phyloP scores from a whole-genome alignment of 2,329 filamentous ascomycete species.

The Graphiopsis chlorocephala region DNA sequence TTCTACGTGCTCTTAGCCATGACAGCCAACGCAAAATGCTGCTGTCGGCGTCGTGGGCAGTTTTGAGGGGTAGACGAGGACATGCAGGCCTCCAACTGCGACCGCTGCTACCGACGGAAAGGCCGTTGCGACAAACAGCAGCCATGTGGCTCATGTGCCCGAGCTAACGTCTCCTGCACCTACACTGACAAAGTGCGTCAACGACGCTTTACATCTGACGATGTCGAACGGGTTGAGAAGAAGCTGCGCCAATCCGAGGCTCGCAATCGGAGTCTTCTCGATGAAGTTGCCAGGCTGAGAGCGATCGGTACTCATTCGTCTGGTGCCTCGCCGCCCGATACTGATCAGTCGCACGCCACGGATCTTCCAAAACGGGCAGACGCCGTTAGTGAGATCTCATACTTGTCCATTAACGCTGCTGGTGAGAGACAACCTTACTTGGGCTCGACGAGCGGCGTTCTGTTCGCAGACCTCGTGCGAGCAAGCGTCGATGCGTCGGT shows the following conservation, averaged over 20 bases:
- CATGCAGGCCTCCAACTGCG: conserved; percentile 29
- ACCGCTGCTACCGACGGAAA: conserved; percentile 43
- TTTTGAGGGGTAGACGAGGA: neutral
- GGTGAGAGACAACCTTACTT: conserved; percentile 43
- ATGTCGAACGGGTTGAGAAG: conserved; percentile 38
- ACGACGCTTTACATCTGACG: conserved; percentile 30
- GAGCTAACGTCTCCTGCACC: conserved; percentile 35
- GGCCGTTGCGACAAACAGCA: conserved; percentile 42
- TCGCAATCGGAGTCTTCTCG: conserved; percentile 29
- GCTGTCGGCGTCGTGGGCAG: neutral
- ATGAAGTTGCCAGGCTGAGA: conserved; percentile 18
- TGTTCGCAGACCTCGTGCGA: conserved; percentile 44
- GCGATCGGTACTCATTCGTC: neutral
- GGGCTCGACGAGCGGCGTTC: conserved; percentile 41
- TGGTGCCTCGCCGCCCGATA: conserved; percentile 8
- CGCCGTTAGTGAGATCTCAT: conserved; percentile 38
- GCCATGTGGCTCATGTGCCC: conserved; percentile 40
- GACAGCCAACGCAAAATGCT: neutral
- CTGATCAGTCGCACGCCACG: conserved; percentile 16
- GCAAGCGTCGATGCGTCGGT: conserved; percentile 22
- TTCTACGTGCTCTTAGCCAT: neutral
- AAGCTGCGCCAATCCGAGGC: conserved; percentile 35
- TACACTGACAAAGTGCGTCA: conserved; percentile 35
- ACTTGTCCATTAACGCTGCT: conserved; percentile 43
- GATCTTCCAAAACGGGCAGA: conserved; percentile 36